These are phyloP conservation scores for Bruguiera gymnorhiza DNA, from an alignment of 345 rosid genomes.

Conservation along the genomic window DNA sequence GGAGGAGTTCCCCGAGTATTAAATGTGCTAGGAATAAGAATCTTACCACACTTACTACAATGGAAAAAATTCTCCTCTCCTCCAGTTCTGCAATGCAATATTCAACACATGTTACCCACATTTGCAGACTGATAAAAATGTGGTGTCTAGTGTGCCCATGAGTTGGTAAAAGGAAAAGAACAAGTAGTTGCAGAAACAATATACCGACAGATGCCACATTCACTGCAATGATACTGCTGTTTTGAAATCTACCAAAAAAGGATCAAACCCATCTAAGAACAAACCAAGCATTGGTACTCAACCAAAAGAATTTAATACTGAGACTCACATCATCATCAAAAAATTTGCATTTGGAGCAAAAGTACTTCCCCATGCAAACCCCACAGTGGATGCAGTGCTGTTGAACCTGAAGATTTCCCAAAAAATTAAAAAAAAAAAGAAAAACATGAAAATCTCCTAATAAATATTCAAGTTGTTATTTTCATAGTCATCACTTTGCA, in stretches of 20 bases:
- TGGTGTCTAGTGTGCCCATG: not conserved
- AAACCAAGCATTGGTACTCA: not conserved
- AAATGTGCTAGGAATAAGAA: not conserved
- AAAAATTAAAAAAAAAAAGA: not conserved
- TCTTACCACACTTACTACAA: slow-evolving; percentile 53
- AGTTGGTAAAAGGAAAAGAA: not conserved
- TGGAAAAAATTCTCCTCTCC: slow-evolving; percentile 59
- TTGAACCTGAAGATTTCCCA: slow-evolving; percentile 40
- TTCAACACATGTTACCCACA: slow-evolving; percentile 8
- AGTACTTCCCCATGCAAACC: slow-evolving; percentile 73
- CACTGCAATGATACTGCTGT: slow-evolving; percentile 55
- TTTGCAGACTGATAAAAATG: not conserved
- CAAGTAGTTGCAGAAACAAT: not conserved
- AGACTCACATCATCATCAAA: slow-evolving; percentile 64
- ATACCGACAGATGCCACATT: slow-evolving; percentile 63
- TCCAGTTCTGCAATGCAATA: slow-evolving; percentile 41
- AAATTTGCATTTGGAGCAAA: slow-evolving; percentile 63
- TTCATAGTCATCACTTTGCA: not conserved
- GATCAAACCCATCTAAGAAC: slow-evolving; percentile 2
- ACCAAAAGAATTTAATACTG: not conserved
- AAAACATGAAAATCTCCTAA: not conserved
- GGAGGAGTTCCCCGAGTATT: not conserved
- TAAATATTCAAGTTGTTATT: not conserved
- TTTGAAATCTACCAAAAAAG: slow-evolving; percentile 42
- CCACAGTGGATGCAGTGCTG: slow-evolving; percentile 59